Percentiles rank a stretch among this genome's conserved stretches.
Evolutionary conservation across 2,329 filamentous ascomycete species (phyloP).

Genomic region (Pestalotiopsis sp.): DNA sequence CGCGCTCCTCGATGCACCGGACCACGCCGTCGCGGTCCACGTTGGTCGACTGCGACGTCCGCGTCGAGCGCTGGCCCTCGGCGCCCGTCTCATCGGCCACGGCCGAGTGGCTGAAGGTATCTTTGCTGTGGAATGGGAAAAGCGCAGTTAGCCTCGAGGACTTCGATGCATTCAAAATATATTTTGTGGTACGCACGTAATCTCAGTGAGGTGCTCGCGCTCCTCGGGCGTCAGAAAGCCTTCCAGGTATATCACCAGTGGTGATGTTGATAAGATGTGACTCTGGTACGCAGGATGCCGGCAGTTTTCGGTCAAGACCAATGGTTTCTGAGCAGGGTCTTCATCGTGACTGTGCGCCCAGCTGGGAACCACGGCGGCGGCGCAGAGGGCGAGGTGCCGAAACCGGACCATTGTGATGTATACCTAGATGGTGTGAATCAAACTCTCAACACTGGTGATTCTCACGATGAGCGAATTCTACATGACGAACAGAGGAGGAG

Average conservation of each 20-base stretch:
- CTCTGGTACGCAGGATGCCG: slow-evolving; percentile 34
- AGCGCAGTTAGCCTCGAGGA: slow-evolving; percentile 14
- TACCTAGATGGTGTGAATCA: not conserved
- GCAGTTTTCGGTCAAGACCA: slow-evolving; percentile 25
- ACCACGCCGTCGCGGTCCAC: slow-evolving; percentile 44
- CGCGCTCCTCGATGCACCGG: slow-evolving; percentile 49
- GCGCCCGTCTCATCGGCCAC: slow-evolving; percentile 37
- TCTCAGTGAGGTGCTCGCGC: slow-evolving; percentile 34
- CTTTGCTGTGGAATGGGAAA: slow-evolving; percentile 31
- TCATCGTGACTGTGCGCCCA: slow-evolving; percentile 23
- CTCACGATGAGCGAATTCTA: not conserved
- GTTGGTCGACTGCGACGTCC: slow-evolving; percentile 49
- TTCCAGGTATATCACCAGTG: slow-evolving; percentile 41
- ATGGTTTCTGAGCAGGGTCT: slow-evolving; percentile 24
- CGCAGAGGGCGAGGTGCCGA: slow-evolving; percentile 21
- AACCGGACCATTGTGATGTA: slow-evolving; percentile 15
- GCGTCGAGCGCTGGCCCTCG: slow-evolving; percentile 38
- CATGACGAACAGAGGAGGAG: not conserved
- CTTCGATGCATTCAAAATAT: not conserved
- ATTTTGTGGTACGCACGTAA: slow-evolving; percentile 29
- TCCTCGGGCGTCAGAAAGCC: slow-evolving; percentile 39
- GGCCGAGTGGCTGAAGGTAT: slow-evolving; percentile 46
- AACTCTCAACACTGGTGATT: not conserved
- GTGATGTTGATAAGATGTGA: slow-evolving; percentile 37
- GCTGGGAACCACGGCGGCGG: slow-evolving; percentile 13